Percentiles rank a stretch among this genome's conserved stretches.
Conservation (phyloP, 768 basidiomycete species). For the Pisolithus tinctorius region DNA sequence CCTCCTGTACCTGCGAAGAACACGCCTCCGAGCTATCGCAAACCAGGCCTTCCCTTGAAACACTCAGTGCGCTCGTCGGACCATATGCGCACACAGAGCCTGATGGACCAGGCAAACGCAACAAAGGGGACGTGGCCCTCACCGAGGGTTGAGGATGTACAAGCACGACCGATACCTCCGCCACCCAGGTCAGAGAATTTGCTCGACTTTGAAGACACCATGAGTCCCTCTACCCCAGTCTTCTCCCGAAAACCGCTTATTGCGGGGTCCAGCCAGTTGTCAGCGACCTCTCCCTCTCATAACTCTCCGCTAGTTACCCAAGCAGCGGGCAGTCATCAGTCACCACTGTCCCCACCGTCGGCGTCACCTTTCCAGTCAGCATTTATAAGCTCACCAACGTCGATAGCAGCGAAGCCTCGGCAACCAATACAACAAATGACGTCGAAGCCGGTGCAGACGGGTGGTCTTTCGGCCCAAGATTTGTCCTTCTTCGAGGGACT, state of each 20-base stretch:
- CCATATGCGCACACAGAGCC: constrained; percentile 50
- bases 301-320: constrained; percentile 2
- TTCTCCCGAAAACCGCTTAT: not conserved
- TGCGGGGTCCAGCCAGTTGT: not conserved
- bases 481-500: constrained; percentile 82
- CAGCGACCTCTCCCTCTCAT: constrained; percentile 1
- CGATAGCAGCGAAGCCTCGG: constrained; percentile 9
- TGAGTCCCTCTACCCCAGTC: not conserved
- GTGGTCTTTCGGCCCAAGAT: constrained; percentile 76
- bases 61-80: constrained; percentile 33
- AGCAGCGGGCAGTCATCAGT: constrained; percentile 2
- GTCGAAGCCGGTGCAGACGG: constrained; percentile 26
- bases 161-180: constrained; percentile 23
- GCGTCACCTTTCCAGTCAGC: constrained; percentile 14
- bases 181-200: not conserved
- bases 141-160: constrained; percentile 16
- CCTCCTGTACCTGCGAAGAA: constrained; percentile 35
- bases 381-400: constrained; percentile 3
- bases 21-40: constrained; percentile 10
- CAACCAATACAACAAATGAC: constrained; percentile 8
- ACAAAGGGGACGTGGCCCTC: constrained; percentile 37
- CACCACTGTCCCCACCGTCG: constrained; percentile 7
- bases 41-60: constrained; percentile 5
- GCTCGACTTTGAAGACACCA: not conserved
- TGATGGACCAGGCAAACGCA: constrained; percentile 52